phyloP scores from a whole-genome alignment of 73 alveolate species.

The Tetrahymena borealis region DNA sequence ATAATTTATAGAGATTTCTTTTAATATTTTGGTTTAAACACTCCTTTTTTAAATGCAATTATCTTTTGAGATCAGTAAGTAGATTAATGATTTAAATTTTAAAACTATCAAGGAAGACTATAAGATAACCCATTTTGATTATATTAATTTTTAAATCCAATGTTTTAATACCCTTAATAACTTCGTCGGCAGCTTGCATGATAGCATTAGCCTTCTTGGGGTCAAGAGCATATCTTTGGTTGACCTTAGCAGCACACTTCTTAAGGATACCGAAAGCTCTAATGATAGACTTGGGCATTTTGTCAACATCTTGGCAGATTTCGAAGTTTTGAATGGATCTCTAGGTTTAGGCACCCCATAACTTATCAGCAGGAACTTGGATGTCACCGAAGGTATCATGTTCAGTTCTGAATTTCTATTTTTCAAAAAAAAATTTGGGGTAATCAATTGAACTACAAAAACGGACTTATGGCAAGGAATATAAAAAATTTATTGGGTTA shows the following conservation, averaged over 20 bases:
- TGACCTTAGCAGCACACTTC: slow-evolving; percentile 96
- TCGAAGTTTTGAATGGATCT: slow-evolving; percentile 94
- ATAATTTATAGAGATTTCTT: too few species aligned
- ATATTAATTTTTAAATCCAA: not conserved
- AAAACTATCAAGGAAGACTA: too few species aligned
- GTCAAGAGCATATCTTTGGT: slow-evolving; percentile 74
- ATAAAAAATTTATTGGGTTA: too few species aligned
- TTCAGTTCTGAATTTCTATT: slow-evolving; percentile 69
- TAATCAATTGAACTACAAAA: too few species aligned
- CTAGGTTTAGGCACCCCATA: slow-evolving; percentile 99
- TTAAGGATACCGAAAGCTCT: slow-evolving; percentile 90
- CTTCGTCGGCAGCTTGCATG: slow-evolving; percentile 94
- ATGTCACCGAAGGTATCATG: slow-evolving; percentile 93
- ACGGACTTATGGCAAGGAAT: too few species aligned
- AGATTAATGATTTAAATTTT: too few species aligned
- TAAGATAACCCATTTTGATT: not conserved
- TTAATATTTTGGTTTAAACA: too few species aligned
- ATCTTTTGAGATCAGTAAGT: too few species aligned
- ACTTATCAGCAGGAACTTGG: slow-evolving; percentile 87
- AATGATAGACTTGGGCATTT: slow-evolving; percentile 87
- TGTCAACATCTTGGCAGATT: slow-evolving; percentile 85
- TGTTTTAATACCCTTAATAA: not conserved
- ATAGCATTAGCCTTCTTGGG: slow-evolving; percentile 76
- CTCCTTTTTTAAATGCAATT: too few species aligned
- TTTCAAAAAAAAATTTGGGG: not conserved